These are phyloP conservation scores for Triadica sebifera DNA, from an alignment of 345 rosid genomes.

Conservation along the genomic window DNA sequence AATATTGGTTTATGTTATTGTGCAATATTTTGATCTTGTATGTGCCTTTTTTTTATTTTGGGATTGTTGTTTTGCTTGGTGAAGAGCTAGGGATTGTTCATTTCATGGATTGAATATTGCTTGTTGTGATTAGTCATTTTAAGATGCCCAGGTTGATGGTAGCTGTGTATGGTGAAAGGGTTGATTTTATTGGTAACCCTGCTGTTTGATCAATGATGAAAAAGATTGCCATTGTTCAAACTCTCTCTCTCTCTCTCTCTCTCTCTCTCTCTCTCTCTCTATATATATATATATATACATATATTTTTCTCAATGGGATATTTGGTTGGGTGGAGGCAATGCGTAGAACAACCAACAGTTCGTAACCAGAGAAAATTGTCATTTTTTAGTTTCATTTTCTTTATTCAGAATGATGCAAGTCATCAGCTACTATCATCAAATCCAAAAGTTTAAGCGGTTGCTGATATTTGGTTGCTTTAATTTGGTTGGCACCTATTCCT, in stretches of 20 bases:
- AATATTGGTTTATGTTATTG: background rate
- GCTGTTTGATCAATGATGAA: background rate
- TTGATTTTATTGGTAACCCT: background rate
- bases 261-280: too few species aligned
- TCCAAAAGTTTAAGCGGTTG: background rate
- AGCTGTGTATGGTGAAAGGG: background rate
- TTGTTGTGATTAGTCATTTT: background rate
- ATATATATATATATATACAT: too few species aligned
- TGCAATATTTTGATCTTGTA: background rate
- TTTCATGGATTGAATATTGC: slow-evolving; percentile 13
- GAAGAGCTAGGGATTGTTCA: background rate
- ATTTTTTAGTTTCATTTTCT: background rate
- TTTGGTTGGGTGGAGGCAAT: background rate
- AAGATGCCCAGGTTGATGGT: background rate
- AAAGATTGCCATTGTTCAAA: background rate
- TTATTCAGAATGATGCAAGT: background rate
- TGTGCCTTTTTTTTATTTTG: background rate
- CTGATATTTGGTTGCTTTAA: background rate
- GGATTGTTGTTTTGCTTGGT: background rate
- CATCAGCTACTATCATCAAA: background rate
- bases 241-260: too few species aligned
- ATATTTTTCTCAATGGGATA: background rate
- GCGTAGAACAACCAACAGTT: background rate
- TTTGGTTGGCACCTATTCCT: too few species aligned
- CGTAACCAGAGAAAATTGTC: background rate